Conservation (phyloP, 352 stramenopile genomes). For the Hyaloperonospora brassicae region DNA sequence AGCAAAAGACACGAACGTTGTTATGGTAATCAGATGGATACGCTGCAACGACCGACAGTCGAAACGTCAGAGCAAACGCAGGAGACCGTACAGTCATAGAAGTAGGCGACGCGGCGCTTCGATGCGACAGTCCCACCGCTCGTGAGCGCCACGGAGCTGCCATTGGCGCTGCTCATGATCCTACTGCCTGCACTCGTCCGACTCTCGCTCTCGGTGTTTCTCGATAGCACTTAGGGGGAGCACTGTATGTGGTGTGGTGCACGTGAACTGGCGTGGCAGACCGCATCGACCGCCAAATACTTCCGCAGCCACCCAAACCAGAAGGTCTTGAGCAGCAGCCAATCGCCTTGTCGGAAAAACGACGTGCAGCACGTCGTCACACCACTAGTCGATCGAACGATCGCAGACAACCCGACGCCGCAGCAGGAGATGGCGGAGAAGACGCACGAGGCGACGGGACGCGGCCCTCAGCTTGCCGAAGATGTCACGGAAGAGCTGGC, state of each 20-base stretch:
- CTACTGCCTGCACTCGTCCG: neutral
- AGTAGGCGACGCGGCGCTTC: slow-evolving; percentile 85
- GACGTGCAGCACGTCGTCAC: too few species aligned
- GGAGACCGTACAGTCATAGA: slow-evolving; percentile 69
- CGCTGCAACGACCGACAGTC: too few species aligned
- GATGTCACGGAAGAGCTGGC: slow-evolving; percentile 31
- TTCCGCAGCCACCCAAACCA: slow-evolving; percentile 30
- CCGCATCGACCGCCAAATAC: slow-evolving; percentile 1
- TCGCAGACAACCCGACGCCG: slow-evolving; percentile 35
- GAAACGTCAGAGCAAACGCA: neutral
- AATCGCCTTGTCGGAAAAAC: slow-evolving; percentile 22
- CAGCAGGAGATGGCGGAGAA: slow-evolving; percentile 50
- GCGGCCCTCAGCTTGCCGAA: slow-evolving; percentile 44
- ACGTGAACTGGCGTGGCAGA: slow-evolving; percentile 8
- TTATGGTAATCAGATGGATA: too few species aligned
- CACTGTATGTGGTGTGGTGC: slow-evolving; percentile 10
- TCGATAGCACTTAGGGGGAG: neutral
- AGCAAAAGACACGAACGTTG: neutral
- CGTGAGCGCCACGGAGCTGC: slow-evolving; percentile 28
- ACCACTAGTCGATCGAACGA: slow-evolving; percentile 4
- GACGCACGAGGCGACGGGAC: slow-evolving; percentile 4
- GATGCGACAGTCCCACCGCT: slow-evolving; percentile 24
- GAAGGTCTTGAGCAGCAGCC: too few species aligned
- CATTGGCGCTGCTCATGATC: slow-evolving; percentile 22
- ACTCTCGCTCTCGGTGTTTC: too few species aligned